A percentile compares a stretch with the other conserved stretches of the same genome.
These are phyloP conservation scores for Cnidoscolus chayamansa DNA, from an alignment of 441 rosid genomes.

Conservation along the genomic window DNA sequence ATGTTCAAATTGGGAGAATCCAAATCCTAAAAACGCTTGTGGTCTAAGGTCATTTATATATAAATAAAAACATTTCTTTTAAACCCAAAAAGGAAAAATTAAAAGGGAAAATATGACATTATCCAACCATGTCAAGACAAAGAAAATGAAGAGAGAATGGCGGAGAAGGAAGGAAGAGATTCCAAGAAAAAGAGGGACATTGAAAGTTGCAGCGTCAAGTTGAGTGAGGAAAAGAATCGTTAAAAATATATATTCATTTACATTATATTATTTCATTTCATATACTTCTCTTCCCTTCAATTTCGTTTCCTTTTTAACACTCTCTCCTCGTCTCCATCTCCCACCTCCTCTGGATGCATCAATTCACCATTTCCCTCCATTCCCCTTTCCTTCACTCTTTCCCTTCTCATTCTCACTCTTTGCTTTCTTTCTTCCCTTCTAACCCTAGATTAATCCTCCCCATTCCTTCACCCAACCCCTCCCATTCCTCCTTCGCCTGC, in stretches of 20 bases:
- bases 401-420: slow-evolving; percentile 22
- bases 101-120: too few relatives aligned
- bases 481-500: slow-evolving; percentile 23
- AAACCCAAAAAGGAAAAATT: too few relatives aligned
- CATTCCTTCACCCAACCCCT: slow-evolving; percentile 22
- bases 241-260: background rate
- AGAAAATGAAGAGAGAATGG: too few relatives aligned
- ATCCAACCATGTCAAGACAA: too few relatives aligned
- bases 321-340: background rate
- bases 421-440: slow-evolving; percentile 24
- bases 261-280: background rate
- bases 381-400: slow-evolving; percentile 26
- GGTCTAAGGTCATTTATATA: too few relatives aligned
- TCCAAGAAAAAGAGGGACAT: background rate
- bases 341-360: slow-evolving; percentile 51
- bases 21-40: too few relatives aligned
- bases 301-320: background rate
- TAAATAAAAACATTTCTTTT: too few relatives aligned
- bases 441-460: slow-evolving; percentile 30
- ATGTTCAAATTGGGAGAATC: too few relatives aligned
- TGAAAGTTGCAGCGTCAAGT: background rate
- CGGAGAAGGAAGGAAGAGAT: background rate
- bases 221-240: background rate
- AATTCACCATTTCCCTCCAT: slow-evolving; percentile 41
- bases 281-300: background rate